These are phyloP conservation scores for Candida fluviatilis DNA, from an alignment of 805 yeast genomes.

Conservation along the genomic window DNA sequence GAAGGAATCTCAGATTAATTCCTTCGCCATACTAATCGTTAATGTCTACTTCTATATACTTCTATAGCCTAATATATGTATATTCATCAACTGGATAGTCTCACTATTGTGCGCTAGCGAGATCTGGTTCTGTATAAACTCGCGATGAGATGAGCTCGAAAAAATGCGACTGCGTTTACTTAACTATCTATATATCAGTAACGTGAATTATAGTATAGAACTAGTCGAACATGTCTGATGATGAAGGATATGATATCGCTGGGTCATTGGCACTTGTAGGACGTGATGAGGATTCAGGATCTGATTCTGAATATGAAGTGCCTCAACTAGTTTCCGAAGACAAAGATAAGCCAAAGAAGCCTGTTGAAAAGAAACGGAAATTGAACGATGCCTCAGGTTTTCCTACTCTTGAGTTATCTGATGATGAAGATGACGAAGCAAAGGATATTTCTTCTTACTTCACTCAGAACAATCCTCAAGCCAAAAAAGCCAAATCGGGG, in stretches of 20 bases:
- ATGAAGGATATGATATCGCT: slow-evolving; percentile 60
- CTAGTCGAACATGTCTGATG: slow-evolving; percentile 43
- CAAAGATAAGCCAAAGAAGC: slow-evolving; percentile 7
- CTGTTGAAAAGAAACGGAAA: slow-evolving; percentile 7
- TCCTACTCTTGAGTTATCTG: slow-evolving; percentile 53
- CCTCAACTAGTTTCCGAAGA: too few species aligned
- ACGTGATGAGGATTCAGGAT: slow-evolving; percentile 30
- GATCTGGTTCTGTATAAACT: neutral
- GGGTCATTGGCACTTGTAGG: slow-evolving; percentile 49
- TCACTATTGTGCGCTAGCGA: neutral
- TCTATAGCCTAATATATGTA: neutral
- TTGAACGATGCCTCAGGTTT: slow-evolving; percentile 21
- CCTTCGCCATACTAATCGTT: neutral
- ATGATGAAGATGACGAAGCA: slow-evolving; percentile 36
- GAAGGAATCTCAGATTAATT: slow-evolving; percentile 19
- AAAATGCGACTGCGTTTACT: too few species aligned
- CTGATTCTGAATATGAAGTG: slow-evolving; percentile 12
- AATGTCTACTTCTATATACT: neutral
- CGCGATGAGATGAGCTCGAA: neutral
- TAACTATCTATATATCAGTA: too few species aligned
- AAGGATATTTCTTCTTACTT: slow-evolving; percentile 34
- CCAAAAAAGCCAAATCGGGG: slow-evolving; percentile 66
- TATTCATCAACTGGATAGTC: too few species aligned
- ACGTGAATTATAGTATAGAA: too few species aligned
- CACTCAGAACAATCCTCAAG: slow-evolving; percentile 36